These are phyloP conservation scores for Hypocrella siamensis DNA, from an alignment of 2,329 filamentous ascomycete genomes.

Conservation along the genomic window DNA sequence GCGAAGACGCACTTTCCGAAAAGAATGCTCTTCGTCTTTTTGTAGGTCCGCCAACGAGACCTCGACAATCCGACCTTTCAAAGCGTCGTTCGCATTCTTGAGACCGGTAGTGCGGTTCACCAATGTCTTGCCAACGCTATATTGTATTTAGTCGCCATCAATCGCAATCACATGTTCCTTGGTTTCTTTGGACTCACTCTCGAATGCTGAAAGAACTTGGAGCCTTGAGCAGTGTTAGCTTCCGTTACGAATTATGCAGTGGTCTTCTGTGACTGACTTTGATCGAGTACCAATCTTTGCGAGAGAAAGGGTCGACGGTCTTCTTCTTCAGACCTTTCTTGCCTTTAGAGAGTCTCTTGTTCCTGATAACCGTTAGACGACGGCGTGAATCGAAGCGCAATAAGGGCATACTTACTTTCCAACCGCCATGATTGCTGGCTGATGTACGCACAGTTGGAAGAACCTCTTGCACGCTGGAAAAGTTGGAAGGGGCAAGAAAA, in stretches of 20 bases:
- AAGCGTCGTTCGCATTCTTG: constrained; percentile 98
- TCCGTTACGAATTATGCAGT: neutral
- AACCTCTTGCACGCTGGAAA: neutral
- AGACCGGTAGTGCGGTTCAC: constrained; percentile 99
- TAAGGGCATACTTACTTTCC: constrained; percentile 34
- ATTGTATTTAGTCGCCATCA: constrained; percentile 3
- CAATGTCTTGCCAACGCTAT: constrained; percentile 95
- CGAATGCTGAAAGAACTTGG: constrained; percentile 88
- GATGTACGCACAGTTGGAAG: constrained; percentile 26
- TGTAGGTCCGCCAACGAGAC: constrained; percentile 97
- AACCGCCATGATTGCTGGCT: constrained; percentile 43
- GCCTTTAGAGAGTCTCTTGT: constrained; percentile 99
- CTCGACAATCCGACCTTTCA: constrained; percentile 98
- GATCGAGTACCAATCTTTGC: constrained; percentile 98
- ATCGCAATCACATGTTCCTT: too few species aligned
- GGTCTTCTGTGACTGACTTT: constrained; percentile 46
- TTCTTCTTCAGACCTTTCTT: constrained; percentile 99
- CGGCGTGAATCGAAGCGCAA: too few species aligned
- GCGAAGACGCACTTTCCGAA: constrained; percentile 98
- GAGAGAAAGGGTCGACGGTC: constrained; percentile 89
- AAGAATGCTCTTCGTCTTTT: constrained; percentile 99
- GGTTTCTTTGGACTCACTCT: constrained; percentile 96
- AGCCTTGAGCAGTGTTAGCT: constrained; percentile 37
- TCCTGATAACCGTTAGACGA: constrained; percentile 38
- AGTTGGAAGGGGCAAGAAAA: constrained; percentile 10